Percentiles rank a stretch among this genome's conserved stretches.
Evolutionary conservation across 176 grass and related monocot genomes (phyloP).

Genomic region (Poa pratensis): DNA sequence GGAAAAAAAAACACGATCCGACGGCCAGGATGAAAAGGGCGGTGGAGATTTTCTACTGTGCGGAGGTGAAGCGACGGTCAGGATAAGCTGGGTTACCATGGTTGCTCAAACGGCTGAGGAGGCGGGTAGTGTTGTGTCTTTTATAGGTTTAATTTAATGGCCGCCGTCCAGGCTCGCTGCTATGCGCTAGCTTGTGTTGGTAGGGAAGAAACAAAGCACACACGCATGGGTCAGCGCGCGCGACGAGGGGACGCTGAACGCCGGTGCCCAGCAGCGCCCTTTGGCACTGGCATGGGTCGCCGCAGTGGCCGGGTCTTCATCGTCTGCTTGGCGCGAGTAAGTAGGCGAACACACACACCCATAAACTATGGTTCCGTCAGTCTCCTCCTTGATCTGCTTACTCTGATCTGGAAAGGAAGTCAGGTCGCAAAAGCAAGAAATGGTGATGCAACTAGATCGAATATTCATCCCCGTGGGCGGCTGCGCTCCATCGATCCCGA

Average conservation of each 20-base stretch:
- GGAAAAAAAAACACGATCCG: no score
- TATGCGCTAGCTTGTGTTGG: no score
- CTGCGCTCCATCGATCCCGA: neutral
- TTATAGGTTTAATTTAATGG: no score
- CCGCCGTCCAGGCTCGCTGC: no score
- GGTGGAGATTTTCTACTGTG: no score
- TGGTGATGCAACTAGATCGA: neutral
- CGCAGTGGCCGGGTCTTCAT: slow-evolving; percentile 6
- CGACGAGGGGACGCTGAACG: neutral
- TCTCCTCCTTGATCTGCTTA: neutral
- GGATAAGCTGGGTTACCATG: no score
- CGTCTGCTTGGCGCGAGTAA: neutral
- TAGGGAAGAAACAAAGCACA: neutral
- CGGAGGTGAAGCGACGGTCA: no score
- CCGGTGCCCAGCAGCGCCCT: slow-evolving; percentile 28
- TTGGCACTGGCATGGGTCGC: slow-evolving; percentile 41
- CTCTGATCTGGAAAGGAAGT: neutral
- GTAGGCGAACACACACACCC: neutral
- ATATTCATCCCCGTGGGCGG: slow-evolving; percentile 29
- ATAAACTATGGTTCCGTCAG: neutral
- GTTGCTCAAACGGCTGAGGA: no score
- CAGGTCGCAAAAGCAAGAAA: neutral
- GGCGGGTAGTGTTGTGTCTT: no score
- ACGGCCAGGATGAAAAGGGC: no score
- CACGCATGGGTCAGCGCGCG: neutral